Conservation (phyloP, 2,329 filamentous ascomycete species). For the Onygena corvina region DNA sequence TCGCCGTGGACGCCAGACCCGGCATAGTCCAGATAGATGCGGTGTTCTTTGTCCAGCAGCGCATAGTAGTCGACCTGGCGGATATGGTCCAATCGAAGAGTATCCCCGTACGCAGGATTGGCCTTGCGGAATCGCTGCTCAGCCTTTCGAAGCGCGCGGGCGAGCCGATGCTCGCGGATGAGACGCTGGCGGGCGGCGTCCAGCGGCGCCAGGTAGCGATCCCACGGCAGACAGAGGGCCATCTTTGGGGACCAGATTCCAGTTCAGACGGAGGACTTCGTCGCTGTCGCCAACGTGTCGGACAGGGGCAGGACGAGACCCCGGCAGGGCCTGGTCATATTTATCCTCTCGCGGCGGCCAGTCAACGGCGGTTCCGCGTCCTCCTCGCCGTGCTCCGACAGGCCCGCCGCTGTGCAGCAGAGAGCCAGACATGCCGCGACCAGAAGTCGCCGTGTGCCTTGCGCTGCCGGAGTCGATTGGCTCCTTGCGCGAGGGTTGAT, state of each 20-base stretch:
- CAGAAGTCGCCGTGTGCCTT: background rate
- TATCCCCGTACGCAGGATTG: conserved; percentile 10
- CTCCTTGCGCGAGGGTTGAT: background rate
- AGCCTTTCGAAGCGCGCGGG: background rate
- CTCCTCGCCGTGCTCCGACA: background rate
- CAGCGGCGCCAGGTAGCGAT: background rate
- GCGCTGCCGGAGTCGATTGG: background rate
- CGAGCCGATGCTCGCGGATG: background rate
- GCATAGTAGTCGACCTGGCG: conserved; percentile 11
- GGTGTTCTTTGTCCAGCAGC: conserved; percentile 8
- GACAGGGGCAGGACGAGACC: too few relatives aligned
- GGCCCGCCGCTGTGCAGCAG: background rate
- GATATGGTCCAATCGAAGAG: conserved; percentile 10
- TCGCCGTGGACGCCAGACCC: conserved; percentile 11
- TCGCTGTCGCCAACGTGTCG: too few relatives aligned
- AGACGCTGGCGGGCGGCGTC: background rate
- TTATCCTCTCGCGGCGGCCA: background rate
- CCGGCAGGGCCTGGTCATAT: background rate
- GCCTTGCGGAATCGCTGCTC: conserved; percentile 10
- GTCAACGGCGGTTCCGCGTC: background rate
- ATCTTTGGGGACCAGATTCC: background rate
- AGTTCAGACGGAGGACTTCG: too few relatives aligned
- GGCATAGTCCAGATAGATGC: conserved; percentile 13
- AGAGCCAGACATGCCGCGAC: background rate
- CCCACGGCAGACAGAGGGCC: background rate